Percentiles rank a stretch among this genome's conserved stretches.
phyloP scores from a whole-genome alignment of 1,139 yeast species.

The Taiozyma onychis region DNA sequence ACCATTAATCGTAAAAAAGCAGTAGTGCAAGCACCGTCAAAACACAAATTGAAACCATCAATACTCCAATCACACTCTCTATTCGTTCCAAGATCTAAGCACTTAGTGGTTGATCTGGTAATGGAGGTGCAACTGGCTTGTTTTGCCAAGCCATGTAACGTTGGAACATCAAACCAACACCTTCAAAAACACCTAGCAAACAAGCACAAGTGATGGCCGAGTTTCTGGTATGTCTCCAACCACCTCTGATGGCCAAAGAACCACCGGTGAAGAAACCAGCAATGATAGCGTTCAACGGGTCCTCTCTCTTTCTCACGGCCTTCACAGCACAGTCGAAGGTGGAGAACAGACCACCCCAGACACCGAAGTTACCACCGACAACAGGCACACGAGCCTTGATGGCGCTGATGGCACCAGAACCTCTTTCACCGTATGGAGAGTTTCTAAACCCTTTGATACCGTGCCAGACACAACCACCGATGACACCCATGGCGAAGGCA shows the following conservation, averaged over 20 bases:
- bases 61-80: background rate
- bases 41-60: background rate
- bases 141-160: conserved; percentile 82
- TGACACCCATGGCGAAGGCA: conserved; percentile 97
- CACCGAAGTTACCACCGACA: conserved; percentile 98
- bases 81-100: conserved; percentile 1
- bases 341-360: conserved; percentile 98
- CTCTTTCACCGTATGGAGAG: conserved; percentile 94
- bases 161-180: conserved; percentile 96
- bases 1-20: background rate
- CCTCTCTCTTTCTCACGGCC: conserved; percentile 95
- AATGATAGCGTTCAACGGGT: conserved; percentile 96
- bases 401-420: conserved; percentile 84
- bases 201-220: conserved; percentile 98
- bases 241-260: conserved; percentile 95
- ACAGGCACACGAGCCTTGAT: conserved; percentile 97
- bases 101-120: conserved; percentile 49
- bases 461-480: conserved; percentile 99
- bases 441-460: conserved; percentile 98
- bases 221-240: conserved; percentile 95
- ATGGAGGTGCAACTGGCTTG: conserved; percentile 75
- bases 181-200: conserved; percentile 93
- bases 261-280: conserved; percentile 99
- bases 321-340: conserved; percentile 94
- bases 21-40: background rate